phyloP scores from a whole-genome alignment of 257 asterid species.

The Nicotiana knightiana region DNA sequence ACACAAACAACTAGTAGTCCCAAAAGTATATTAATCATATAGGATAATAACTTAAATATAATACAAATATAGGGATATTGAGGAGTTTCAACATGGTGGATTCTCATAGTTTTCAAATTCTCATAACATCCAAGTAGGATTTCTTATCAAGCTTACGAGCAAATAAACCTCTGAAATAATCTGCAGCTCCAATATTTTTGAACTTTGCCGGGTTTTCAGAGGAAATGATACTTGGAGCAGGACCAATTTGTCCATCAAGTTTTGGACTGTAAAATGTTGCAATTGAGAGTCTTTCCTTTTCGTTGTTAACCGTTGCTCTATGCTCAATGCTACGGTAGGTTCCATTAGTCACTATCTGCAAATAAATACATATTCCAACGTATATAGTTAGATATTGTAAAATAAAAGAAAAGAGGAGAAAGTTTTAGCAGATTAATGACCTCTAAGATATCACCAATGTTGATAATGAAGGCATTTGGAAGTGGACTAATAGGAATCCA shows the following conservation, averaged over 20 bases:
- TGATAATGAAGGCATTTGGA: conserved; percentile 18
- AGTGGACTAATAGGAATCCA: conserved; percentile 20
- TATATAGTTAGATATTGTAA: no score
- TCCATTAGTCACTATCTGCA: conserved; percentile 43
- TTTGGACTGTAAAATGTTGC: conserved; percentile 31
- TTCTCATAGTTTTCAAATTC: conserved; percentile 13
- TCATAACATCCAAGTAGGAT: conserved; percentile 38
- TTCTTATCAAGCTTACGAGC: conserved; percentile 40
- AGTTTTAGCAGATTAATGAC: background rate
- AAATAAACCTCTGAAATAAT: conserved; percentile 24
- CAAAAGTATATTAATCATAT: background rate
- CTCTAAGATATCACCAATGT: conserved; percentile 22
- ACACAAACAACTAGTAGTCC: background rate
- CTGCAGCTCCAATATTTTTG: conserved; percentile 23
- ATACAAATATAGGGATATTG: background rate
- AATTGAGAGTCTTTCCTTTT: conserved; percentile 38
- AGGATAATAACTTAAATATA: background rate
- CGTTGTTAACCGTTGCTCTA: conserved; percentile 31
- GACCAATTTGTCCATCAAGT: conserved; percentile 17
- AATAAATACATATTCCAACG: background rate
- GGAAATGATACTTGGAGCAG: conserved; percentile 35
- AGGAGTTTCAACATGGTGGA: background rate
- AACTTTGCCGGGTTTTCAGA: conserved; percentile 36
- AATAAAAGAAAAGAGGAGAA: no score
- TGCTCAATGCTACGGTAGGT: conserved; percentile 48